phyloP scores from a whole-genome alignment of 2,329 filamentous ascomycete species.

The Beauveria caledonica region DNA sequence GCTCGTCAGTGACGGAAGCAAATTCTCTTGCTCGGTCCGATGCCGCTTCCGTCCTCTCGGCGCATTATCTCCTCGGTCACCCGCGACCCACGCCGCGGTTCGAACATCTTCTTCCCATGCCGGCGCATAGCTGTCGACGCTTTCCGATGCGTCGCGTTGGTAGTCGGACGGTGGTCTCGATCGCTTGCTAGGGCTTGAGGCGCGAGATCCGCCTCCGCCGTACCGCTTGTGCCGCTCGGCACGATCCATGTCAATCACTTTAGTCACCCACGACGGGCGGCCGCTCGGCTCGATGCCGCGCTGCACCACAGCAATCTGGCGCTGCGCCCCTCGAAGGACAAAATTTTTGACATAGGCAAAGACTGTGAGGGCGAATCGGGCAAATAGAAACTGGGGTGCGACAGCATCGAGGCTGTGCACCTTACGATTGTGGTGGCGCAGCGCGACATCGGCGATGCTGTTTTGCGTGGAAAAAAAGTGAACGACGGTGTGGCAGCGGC shows the following conservation, averaged over 20 bases:
- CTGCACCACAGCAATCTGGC: not conserved
- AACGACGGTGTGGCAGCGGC: no score
- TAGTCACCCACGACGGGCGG: not conserved
- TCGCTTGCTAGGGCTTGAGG: not conserved
- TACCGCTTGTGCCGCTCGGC: not conserved
- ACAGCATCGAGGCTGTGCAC: no score
- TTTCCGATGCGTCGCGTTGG: not conserved
- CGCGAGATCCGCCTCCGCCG: not conserved
- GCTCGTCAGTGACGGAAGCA: not conserved
- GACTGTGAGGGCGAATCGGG: no score
- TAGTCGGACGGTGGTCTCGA: not conserved
- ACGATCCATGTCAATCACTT: not conserved
- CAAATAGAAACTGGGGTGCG: no score
- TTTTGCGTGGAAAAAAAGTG: no score
- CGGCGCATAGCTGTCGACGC: not conserved
- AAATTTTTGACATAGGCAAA: not conserved
- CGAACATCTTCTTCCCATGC: not conserved
- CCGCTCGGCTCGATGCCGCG: not conserved
- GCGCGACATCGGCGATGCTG: no score
- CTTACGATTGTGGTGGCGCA: no score
- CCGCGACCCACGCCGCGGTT: not conserved
- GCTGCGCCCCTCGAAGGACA: not conserved
- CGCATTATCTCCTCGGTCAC: not conserved
- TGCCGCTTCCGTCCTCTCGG: not conserved
- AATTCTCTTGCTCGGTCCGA: not conserved